Conservation (phyloP, 129 eudicot genomes). For the Oenanthe sinensis region DNA sequence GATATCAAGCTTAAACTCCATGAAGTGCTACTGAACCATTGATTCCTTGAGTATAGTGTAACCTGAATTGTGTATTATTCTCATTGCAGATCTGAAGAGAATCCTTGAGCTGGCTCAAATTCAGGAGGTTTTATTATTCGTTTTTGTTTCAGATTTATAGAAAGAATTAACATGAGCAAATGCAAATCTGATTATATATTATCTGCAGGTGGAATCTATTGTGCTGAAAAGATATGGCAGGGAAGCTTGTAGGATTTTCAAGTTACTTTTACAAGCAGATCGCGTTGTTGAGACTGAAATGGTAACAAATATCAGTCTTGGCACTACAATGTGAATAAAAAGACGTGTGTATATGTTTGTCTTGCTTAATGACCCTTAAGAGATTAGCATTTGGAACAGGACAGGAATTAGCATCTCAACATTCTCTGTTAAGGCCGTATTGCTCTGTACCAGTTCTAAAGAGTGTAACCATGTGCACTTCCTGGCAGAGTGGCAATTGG, state of each 20-base stretch:
- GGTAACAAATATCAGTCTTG: slow-evolving; percentile 32
- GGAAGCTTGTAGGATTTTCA: slow-evolving; percentile 87
- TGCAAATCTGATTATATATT: slow-evolving; percentile 3
- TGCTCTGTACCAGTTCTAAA: not conserved
- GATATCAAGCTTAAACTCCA: not conserved
- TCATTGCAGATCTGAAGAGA: slow-evolving; percentile 56
- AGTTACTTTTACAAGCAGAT: slow-evolving; percentile 45
- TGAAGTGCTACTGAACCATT: not conserved
- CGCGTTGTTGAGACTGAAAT: slow-evolving; percentile 57
- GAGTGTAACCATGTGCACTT: not conserved
- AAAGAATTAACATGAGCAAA: not conserved
- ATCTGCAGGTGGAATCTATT: slow-evolving; percentile 75
- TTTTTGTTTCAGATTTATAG: slow-evolving; percentile 8
- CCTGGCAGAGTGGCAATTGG: not conserved
- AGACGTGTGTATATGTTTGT: not conserved
- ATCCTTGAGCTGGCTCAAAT: slow-evolving; percentile 66
- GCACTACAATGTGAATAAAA: not conserved
- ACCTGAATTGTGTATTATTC: slow-evolving; percentile 1
- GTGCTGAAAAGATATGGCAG: slow-evolving; percentile 71
- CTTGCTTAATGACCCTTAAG: not conserved
- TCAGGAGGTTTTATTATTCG: slow-evolving; percentile 43
- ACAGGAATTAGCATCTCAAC: not conserved
- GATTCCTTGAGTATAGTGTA: slow-evolving; percentile 1
- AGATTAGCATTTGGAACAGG: not conserved
- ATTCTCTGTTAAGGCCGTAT: not conserved